phyloP scores from a whole-genome alignment of 1,139 yeast species.

The Blastobotrys niveus region DNA sequence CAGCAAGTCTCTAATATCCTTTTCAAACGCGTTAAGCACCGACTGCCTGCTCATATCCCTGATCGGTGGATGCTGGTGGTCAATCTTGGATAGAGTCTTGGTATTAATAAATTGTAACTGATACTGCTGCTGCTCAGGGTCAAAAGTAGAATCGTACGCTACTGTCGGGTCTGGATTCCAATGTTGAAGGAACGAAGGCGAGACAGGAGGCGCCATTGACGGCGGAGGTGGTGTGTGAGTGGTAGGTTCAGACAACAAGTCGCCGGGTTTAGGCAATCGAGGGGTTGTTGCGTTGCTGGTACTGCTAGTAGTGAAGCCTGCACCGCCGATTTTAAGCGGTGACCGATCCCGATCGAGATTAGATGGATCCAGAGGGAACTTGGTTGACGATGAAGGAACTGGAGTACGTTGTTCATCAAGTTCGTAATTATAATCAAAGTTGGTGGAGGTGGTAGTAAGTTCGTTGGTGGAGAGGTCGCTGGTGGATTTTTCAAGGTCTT shows the following conservation, averaged over 20 bases:
- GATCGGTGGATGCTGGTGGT: not conserved
- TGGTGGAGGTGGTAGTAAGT: too few species aligned
- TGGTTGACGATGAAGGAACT: not conserved
- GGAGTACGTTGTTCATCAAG: not conserved
- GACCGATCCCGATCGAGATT: slow-evolving; percentile 2
- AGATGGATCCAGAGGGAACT: slow-evolving; percentile 8
- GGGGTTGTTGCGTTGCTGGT: not conserved
- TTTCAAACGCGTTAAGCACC: slow-evolving; percentile 22
- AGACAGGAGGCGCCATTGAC: slow-evolving; percentile 1
- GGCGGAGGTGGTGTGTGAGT: too few species aligned
- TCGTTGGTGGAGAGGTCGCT: too few species aligned
- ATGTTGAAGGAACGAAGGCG: not conserved
- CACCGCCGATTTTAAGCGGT: slow-evolving; percentile 2
- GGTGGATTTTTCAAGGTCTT: not conserved
- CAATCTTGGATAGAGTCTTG: not conserved
- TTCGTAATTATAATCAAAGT: not conserved
- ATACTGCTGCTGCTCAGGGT: too few species aligned
- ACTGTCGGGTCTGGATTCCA: not conserved
- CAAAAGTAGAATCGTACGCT: too few species aligned
- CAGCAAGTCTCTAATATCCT: slow-evolving; percentile 20
- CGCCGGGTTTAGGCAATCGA: too few species aligned
- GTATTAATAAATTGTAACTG: too few species aligned
- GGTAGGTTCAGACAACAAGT: too few species aligned
- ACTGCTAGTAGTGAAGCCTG: not conserved
- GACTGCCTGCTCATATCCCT: slow-evolving; percentile 18